Percentiles rank a stretch among this genome's conserved stretches.
These are phyloP conservation scores for Pisolithus albus DNA, from an alignment of 768 basidiomycete genomes.

Conservation along the genomic window DNA sequence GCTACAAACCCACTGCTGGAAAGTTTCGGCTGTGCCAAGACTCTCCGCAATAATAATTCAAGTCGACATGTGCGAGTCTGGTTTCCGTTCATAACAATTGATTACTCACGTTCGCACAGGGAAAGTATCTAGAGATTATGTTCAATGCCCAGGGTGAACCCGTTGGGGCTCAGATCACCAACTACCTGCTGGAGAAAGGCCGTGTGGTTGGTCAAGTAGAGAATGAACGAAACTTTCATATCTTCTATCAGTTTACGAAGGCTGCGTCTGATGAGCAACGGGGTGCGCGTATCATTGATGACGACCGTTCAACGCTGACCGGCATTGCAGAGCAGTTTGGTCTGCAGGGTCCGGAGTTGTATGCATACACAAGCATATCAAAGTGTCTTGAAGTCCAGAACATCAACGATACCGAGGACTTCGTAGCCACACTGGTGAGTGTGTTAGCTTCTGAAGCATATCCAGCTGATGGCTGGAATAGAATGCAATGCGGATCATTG, in stretches of 20 bases:
- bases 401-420: slow-evolving; percentile 87
- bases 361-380: slow-evolving; percentile 87
- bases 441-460: not conserved
- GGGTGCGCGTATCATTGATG: slow-evolving; percentile 41
- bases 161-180: slow-evolving; percentile 96
- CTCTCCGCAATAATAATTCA: slow-evolving; percentile 96
- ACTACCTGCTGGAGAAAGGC: slow-evolving; percentile 95
- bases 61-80: slow-evolving; percentile 83
- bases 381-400: slow-evolving; percentile 88
- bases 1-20: slow-evolving; percentile 97
- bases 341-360: slow-evolving; percentile 91
- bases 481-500: slow-evolving; percentile 93
- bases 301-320: slow-evolving; percentile 7
- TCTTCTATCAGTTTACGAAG: slow-evolving; percentile 99
- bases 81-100: not conserved
- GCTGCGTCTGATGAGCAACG: slow-evolving; percentile 84
- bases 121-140: slow-evolving; percentile 99
- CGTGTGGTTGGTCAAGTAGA: slow-evolving; percentile 95
- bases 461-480: slow-evolving; percentile 23
- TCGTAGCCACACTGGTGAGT: slow-evolving; percentile 78
- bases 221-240: slow-evolving; percentile 95
- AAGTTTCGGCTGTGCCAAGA: slow-evolving; percentile 99
- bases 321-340: slow-evolving; percentile 75
- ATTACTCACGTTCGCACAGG: slow-evolving; percentile 40
- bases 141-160: slow-evolving; percentile 92